phyloP scores from a whole-genome alignment of 345 rosid genomes.

The Turritis glabra region DNA sequence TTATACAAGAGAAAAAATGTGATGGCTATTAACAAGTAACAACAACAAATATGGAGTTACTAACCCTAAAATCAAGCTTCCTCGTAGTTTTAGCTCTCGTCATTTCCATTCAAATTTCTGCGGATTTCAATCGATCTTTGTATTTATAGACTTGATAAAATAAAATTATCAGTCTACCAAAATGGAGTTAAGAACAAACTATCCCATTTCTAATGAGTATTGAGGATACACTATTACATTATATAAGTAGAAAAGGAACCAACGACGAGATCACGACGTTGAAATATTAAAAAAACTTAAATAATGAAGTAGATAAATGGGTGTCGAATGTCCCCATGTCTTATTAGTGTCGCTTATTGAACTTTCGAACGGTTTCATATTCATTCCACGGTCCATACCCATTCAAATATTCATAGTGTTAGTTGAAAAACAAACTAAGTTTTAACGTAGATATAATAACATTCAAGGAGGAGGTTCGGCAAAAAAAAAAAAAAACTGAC shows the following conservation, averaged over 20 bases:
- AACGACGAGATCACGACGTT: not conserved
- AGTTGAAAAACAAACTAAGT: not conserved
- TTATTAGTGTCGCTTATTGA: not conserved
- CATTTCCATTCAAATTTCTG: too few species aligned
- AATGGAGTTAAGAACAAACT: not conserved
- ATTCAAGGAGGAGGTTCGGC: not conserved
- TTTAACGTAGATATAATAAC: not conserved
- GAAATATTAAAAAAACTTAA: not conserved
- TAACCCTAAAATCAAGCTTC: not conserved
- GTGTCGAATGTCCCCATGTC: not conserved
- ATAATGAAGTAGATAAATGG: constrained; percentile 2
- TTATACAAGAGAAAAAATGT: not conserved
- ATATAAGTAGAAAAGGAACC: not conserved
- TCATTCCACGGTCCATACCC: not conserved
- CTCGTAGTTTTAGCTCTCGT: not conserved
- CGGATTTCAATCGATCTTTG: not conserved
- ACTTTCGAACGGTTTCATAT: not conserved
- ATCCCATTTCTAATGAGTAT: not conserved
- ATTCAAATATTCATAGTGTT: not conserved
- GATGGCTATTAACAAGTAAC: not conserved
- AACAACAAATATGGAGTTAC: too few species aligned
- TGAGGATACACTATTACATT: too few species aligned
- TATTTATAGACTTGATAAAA: too few species aligned
- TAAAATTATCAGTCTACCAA: not conserved
- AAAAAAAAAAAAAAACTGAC: not conserved